Conservation (phyloP, 768 basidiomycete genomes). For the Strobilomyces confusus region DNA sequence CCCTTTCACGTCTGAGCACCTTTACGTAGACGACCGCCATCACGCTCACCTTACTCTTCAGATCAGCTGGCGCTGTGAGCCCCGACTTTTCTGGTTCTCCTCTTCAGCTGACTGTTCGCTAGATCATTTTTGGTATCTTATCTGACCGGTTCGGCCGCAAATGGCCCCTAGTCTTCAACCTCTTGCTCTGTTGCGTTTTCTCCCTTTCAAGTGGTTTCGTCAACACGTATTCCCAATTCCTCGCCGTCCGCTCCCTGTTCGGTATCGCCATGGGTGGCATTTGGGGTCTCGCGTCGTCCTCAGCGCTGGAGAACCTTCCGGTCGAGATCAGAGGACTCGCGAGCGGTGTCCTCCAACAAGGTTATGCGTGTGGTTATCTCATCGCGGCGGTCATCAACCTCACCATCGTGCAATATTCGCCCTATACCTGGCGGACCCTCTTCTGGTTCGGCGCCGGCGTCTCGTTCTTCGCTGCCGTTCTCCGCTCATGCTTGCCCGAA, state of each 20-base stretch:
- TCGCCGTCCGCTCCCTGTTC: slow-evolving; percentile 77
- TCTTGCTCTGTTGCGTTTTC: slow-evolving; percentile 65
- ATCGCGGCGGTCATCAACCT: slow-evolving; percentile 83
- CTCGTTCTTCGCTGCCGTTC: slow-evolving; percentile 59
- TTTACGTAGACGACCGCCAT: slow-evolving; percentile 67
- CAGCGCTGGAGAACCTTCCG: slow-evolving; percentile 86
- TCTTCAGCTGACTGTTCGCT: background rate
- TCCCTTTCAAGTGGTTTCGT: slow-evolving; percentile 84
- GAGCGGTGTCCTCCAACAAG: slow-evolving; percentile 85
- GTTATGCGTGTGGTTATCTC: slow-evolving; percentile 88
- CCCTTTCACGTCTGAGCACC: background rate
- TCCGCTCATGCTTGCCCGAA: slow-evolving; percentile 75
- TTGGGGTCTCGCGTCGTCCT: slow-evolving; percentile 82
- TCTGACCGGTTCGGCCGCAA: slow-evolving; percentile 90
- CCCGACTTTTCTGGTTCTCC: background rate
- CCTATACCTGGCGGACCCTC: slow-evolving; percentile 62
- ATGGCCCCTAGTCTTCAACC: slow-evolving; percentile 83
- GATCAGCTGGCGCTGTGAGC: slow-evolving; percentile 67
- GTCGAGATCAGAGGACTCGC: slow-evolving; percentile 85
- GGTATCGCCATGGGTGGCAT: slow-evolving; percentile 88
- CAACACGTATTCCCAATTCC: slow-evolving; percentile 70
- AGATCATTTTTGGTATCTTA: slow-evolving; percentile 71
- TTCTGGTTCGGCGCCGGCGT: slow-evolving; percentile 83
- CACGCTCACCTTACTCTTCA: slow-evolving; percentile 87
- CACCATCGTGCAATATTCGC: slow-evolving; percentile 40